A percentile compares a stretch with the other conserved stretches of the same genome.
These are phyloP conservation scores for Apiospora saccharicola DNA, from an alignment of 2,329 filamentous ascomycete species.

Conservation along the genomic window DNA sequence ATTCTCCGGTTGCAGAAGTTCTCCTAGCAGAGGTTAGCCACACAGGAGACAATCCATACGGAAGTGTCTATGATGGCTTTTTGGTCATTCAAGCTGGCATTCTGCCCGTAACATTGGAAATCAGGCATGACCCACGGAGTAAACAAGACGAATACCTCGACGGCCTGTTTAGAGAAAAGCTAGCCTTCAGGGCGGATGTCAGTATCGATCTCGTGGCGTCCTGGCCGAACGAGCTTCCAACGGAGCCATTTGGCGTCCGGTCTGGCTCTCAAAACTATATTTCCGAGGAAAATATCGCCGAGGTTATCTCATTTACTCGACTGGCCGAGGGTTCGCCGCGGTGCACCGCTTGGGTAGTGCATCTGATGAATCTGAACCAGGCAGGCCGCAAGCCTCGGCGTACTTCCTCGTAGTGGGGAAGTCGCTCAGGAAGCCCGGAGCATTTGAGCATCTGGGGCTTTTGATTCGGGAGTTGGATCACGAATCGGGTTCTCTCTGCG, in stretches of 20 bases:
- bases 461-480: not conserved
- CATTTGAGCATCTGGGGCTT: not conserved
- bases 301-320: not conserved
- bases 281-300: not conserved
- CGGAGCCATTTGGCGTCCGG: not conserved
- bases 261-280: not conserved
- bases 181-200: not conserved
- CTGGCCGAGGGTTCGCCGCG: not conserved
- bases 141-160: not conserved
- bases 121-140: not conserved
- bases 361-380: not conserved
- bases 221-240: not conserved
- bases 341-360: not conserved
- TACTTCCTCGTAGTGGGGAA: not conserved
- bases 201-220: not conserved
- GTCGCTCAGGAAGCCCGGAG: not conserved
- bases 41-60: not conserved
- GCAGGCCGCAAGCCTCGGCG: not conserved
- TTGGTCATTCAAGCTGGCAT: not conserved
- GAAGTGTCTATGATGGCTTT: not conserved
- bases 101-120: not conserved
- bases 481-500: too few relatives aligned
- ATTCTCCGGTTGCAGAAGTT: not conserved
- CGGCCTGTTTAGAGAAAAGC: not conserved
- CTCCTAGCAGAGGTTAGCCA: not conserved